These are phyloP conservation scores for Periconia macrospinosa DNA, from an alignment of 2,329 filamentous ascomycete genomes.

Conservation along the genomic window DNA sequence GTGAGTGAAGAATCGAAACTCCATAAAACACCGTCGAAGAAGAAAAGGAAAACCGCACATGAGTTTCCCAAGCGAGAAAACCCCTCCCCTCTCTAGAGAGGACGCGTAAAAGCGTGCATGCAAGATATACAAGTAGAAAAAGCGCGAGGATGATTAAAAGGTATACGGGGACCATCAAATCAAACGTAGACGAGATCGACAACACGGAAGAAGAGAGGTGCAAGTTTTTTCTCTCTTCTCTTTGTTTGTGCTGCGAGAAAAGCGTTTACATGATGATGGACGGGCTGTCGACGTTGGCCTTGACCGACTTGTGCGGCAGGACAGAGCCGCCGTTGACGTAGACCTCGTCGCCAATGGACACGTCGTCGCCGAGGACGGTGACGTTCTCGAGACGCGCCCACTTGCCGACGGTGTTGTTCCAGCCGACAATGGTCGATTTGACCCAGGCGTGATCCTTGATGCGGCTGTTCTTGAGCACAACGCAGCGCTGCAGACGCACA, in stretches of 20 bases:
- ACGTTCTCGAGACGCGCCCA: conserved; percentile 98
- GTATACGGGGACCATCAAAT: conserved; percentile 17
- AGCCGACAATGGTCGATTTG: conserved; percentile 97
- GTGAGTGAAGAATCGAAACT: neutral
- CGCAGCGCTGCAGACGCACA: conserved; percentile 89
- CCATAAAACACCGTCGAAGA: neutral
- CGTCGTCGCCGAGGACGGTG: conserved; percentile 95
- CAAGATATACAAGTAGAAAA: conserved; percentile 39
- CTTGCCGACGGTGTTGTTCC: conserved; percentile 93
- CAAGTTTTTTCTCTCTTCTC: too few relatives aligned
- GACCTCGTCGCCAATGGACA: conserved; percentile 96
- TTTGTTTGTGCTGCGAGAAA: neutral
- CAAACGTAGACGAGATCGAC: conserved; percentile 10
- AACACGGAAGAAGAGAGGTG: conserved; percentile 1
- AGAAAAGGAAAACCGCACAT: too few relatives aligned
- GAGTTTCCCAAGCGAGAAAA: neutral
- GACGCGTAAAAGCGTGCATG: conserved; percentile 9
- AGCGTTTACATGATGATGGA: conserved; percentile 51
- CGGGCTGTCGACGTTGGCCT: conserved; percentile 82
- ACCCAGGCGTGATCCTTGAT: conserved; percentile 99
- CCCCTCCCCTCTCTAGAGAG: too few relatives aligned
- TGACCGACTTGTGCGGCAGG: conserved; percentile 97
- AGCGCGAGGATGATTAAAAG: conserved; percentile 32
- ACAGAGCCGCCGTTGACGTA: conserved; percentile 98
- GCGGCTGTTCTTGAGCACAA: conserved; percentile 84